Percentiles rank a stretch among this genome's conserved stretches.
phyloP scores from a whole-genome alignment of 2,329 filamentous ascomycete species.

The Teratosphaeria nubilosa region DNA sequence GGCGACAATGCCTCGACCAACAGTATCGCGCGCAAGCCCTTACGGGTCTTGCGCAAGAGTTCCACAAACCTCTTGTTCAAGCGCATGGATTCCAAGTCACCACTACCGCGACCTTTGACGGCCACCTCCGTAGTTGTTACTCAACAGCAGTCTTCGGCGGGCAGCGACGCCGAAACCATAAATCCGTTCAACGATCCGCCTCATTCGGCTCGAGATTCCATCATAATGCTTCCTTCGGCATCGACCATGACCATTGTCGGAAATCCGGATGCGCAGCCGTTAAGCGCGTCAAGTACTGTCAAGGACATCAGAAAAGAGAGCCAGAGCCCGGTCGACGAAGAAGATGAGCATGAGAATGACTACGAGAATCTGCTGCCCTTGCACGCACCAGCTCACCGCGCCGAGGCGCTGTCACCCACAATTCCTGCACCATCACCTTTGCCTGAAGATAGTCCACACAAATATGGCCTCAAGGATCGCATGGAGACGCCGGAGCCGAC shows the following conservation, averaged over 20 bases:
- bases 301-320: constrained; percentile 7
- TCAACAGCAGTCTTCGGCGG: constrained; percentile 1
- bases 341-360: constrained; percentile 5
- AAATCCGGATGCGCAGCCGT: constrained; percentile 11
- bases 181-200: constrained; percentile 12
- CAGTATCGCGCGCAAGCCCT: constrained; percentile 14
- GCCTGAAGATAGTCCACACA: constrained; percentile 26
- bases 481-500: constrained; percentile 21
- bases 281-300: constrained; percentile 19
- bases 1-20: constrained; percentile 14
- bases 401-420: constrained; percentile 18
- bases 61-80: constrained; percentile 23
- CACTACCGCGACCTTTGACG: constrained; percentile 8
- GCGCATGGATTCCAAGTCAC: constrained; percentile 15
- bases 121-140: constrained; percentile 10
- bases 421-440: constrained; percentile 23
- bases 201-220: constrained; percentile 10
- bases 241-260: constrained; percentile 17
- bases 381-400: constrained; percentile 4
- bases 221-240: constrained; percentile 8
- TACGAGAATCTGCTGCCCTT: constrained; percentile 4
- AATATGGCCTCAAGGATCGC: constrained; percentile 24
- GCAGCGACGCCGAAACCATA: constrained; percentile 9
- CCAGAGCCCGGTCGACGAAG: constrained; percentile 1
- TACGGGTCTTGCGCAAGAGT: constrained; percentile 18